Evolutionary conservation across 225 moss, liverwort and hornwort species (phyloP), one percentile per base, ranked within the genome.

Genomic region (Pseudisothecium myosuroides): DNA sequence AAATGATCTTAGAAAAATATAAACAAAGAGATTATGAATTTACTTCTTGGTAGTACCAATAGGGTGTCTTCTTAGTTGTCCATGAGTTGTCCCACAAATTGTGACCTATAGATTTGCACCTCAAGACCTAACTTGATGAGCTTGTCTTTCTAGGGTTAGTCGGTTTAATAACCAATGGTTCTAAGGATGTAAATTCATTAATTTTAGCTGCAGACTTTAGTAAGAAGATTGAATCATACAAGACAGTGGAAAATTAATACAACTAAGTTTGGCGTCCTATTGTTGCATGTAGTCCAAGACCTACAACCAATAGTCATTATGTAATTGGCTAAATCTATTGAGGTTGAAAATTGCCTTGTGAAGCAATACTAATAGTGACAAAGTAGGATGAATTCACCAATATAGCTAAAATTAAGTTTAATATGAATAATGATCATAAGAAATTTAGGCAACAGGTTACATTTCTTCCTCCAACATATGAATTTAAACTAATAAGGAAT

Each of bases 11-110:
- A 32, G 12, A 74, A 75, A 7, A 49, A 75, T 75, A 32, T 31
- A 20, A 49, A 49, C 4, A 49, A 32, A 28, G 20, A 75, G 2
- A 75, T 32, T 4, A 75, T 7, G 11, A 32, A 2, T 8, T 75
- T 32, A 12, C 2, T 31, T 49, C 3, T 31, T 32, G 5, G 22
- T 17, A 17, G 3, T 20, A 47, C 0, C 10, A 32, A 20, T 32
- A 34, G 5, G 13, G 21, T 12, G 5, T 37, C 55, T 55, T 76
- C 2, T 52, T 20, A 34, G 2, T 76, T 76, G 32, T 71, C 15
- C 3, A 0, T 24, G 1, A 39, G 4, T 45, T 43, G 28, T 76
- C 9, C 8, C 8, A 21, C 0, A 4, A 0, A 10, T 11, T 18
- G 47, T 52, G 4, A 10, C 10, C 3, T 28, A 13, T 5, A 78